Conservation (phyloP, 2,329 filamentous ascomycete genomes). For the Ophiosphaerella korrae region DNA sequence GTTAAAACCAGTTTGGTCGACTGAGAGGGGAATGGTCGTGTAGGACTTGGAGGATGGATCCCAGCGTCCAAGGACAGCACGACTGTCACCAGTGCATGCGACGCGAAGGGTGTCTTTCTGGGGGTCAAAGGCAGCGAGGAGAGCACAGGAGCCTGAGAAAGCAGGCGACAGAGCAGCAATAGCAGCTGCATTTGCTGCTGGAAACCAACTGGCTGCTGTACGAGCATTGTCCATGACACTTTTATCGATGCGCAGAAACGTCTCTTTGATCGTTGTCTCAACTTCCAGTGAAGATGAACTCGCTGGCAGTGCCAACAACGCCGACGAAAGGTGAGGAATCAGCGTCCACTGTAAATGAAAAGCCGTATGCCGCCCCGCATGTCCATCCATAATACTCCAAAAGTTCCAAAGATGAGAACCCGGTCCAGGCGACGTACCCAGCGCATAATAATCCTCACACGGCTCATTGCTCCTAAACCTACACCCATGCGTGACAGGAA, state of each 20-base stretch:
- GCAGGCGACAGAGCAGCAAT: conserved; percentile 43
- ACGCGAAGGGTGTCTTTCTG: conserved; percentile 60
- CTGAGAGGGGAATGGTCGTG: conserved; percentile 60
- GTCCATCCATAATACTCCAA: conserved; percentile 58
- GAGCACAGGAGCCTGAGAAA: conserved; percentile 65
- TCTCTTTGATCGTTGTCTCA: conserved; percentile 61
- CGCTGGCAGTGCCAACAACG: conserved; percentile 39
- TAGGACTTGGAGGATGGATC: conserved; percentile 53
- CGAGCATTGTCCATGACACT: conserved; percentile 55
- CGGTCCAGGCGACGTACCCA: conserved; percentile 36
- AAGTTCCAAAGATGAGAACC: conserved; percentile 41
- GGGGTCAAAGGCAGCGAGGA: conserved; percentile 67
- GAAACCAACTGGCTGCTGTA: conserved; percentile 47
- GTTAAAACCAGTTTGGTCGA: conserved; percentile 71
- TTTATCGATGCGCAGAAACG: conserved; percentile 63
- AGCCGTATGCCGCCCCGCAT: conserved; percentile 54
- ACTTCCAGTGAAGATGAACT: conserved; percentile 54
- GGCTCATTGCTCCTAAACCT: conserved; percentile 37
- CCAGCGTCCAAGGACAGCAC: conserved; percentile 66
- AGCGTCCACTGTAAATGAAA: conserved; percentile 50
- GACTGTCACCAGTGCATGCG: conserved; percentile 70
- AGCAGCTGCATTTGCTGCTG: conserved; percentile 37
- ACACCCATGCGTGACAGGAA: conserved; percentile 43
- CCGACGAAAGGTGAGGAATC: conserved; percentile 50
- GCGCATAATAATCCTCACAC: conserved; percentile 39